phyloP scores from a whole-genome alignment of 2,329 filamentous ascomycete genomes.

The Monosporascus sp. region DNA sequence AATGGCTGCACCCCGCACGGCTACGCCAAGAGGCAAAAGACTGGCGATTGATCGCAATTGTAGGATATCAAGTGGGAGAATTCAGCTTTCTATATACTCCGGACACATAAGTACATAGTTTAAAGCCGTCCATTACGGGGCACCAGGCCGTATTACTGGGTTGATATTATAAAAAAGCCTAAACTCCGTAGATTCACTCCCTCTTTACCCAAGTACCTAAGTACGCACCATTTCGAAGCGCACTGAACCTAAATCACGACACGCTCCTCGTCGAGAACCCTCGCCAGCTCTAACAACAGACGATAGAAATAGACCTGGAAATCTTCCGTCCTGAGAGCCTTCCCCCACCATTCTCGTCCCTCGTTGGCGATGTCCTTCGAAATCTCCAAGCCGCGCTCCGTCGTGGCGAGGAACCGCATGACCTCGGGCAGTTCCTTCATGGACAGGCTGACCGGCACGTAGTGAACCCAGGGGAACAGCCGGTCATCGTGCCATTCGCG shows the following conservation, averaged over 20 bases:
- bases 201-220: too few relatives aligned
- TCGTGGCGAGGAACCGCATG: constrained; percentile 39
- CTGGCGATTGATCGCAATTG: too few relatives aligned
- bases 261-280: constrained; percentile 29
- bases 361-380: constrained; percentile 46
- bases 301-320: constrained; percentile 56
- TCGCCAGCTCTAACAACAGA: constrained; percentile 51
- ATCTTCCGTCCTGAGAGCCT: constrained; percentile 51
- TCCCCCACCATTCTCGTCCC: constrained; percentile 49
- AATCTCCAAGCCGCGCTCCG: constrained; percentile 38
- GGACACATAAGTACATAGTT: too few relatives aligned
- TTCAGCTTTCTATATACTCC: too few relatives aligned
- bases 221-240: too few relatives aligned
- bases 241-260: background rate
- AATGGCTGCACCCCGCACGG: too few relatives aligned
- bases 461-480: constrained; percentile 51
- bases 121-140: too few relatives aligned
- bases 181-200: too few relatives aligned
- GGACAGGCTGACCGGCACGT: constrained; percentile 45
- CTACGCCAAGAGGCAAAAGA: too few relatives aligned
- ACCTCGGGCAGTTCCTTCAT: constrained; percentile 48
- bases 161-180: too few relatives aligned
- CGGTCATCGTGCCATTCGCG: constrained; percentile 55
- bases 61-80: too few relatives aligned
- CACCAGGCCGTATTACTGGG: too few relatives aligned